A percentile compares a stretch with the other conserved stretches of the same genome.
phyloP scores from a whole-genome alignment of 176 grass and related monocot genomes.

The Neostapfia colusana region DNA sequence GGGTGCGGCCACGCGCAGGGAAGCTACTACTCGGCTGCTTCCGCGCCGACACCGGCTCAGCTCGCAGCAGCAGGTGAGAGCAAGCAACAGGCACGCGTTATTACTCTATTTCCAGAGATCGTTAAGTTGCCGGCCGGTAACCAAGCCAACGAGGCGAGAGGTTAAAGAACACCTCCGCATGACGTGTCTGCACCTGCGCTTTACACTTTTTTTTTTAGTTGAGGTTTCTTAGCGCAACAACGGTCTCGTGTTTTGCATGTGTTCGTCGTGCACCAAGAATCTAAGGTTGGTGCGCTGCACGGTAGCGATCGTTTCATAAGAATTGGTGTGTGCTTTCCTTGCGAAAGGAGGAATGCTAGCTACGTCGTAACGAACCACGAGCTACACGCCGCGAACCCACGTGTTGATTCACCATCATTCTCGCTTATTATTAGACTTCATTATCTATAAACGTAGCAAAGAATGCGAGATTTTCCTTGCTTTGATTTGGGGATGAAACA shows the following conservation, averaged over 20 bases:
- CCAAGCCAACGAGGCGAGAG: neutral
- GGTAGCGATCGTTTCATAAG: neutral
- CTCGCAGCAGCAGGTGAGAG: constrained; percentile 34
- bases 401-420: neutral
- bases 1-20: constrained; percentile 21
- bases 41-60: constrained; percentile 19
- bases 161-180: neutral
- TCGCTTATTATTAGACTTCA: neutral
- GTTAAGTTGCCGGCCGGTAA: neutral
- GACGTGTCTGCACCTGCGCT: neutral
- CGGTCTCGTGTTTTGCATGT: constrained; percentile 26
- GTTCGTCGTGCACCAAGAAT: constrained; percentile 29
- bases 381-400: neutral
- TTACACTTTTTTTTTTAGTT: neutral
- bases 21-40: constrained; percentile 11
- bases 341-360: neutral
- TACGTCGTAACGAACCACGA: constrained; percentile 3
- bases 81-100: neutral
- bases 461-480: neutral
- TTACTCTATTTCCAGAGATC: neutral
- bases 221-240: neutral
- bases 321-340: constrained; percentile 20
- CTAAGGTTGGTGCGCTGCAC: neutral
- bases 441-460: neutral
- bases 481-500: neutral